These are phyloP conservation scores for Saccharomycopsis oosterbeekiorum DNA, from an alignment of 805 yeast genomes.

Conservation along the genomic window DNA sequence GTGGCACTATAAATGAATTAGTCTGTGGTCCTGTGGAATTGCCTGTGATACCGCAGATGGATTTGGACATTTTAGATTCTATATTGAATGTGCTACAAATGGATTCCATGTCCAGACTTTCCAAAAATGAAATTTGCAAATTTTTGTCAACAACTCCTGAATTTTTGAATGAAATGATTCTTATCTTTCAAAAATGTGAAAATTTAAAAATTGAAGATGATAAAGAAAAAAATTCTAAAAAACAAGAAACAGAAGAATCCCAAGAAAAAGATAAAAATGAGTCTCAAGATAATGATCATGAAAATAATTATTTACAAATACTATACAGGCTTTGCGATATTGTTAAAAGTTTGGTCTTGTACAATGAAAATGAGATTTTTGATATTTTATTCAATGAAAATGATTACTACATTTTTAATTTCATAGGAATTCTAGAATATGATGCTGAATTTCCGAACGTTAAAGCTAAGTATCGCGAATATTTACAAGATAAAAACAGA, in stretches of 20 bases:
- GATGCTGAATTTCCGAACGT: conserved; percentile 77
- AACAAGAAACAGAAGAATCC: not conserved
- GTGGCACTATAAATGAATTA: conserved; percentile 49
- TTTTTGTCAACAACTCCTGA: conserved; percentile 45
- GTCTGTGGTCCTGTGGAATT: conserved; percentile 70
- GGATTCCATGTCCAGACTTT: conserved; percentile 51
- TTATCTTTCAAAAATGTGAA: conserved; percentile 50
- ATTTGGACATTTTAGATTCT: conserved; percentile 36
- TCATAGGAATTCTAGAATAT: conserved; percentile 73
- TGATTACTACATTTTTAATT: conserved; percentile 24
- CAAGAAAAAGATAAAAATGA: not conserved
- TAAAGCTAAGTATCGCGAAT: conserved; percentile 73
- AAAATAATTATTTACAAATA: conserved; percentile 36
- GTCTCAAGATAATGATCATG: not conserved
- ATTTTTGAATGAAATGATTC: conserved; percentile 37
- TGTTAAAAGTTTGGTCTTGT: conserved; percentile 56
- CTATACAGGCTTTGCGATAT: conserved; percentile 65
- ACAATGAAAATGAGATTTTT: conserved; percentile 57
- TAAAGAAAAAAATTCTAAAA: conserved; percentile 8
- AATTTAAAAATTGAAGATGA: conserved; percentile 3
- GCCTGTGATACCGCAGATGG: conserved; percentile 47
- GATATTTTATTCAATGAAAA: conserved; percentile 46
- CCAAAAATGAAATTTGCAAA: conserved; percentile 49
- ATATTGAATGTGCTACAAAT: conserved; percentile 50
- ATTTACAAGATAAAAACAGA: conserved; percentile 42